Evolutionary conservation across 2,329 filamentous ascomycete species (phyloP).

Genomic region (Aspergillus tanneri): DNA sequence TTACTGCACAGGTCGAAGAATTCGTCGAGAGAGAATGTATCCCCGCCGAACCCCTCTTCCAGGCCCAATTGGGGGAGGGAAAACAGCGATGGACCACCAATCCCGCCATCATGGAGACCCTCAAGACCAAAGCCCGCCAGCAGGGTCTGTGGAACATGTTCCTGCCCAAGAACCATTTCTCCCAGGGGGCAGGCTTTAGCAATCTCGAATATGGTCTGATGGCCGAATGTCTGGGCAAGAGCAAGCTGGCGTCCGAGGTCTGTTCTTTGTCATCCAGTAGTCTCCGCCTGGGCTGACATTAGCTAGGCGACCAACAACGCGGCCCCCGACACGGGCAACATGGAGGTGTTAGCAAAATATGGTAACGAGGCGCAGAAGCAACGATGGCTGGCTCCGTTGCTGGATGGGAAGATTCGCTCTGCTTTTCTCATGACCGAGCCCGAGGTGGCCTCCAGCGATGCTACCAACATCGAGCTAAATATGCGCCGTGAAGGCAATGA

Average conservation of each 20-base stretch:
- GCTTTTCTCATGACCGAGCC: slow-evolving; percentile 96
- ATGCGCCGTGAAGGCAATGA: slow-evolving; percentile 82
- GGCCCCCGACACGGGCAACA: slow-evolving; percentile 90
- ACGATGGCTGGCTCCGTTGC: slow-evolving; percentile 75
- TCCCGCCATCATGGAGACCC: slow-evolving; percentile 78
- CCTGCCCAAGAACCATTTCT: slow-evolving; percentile 90
- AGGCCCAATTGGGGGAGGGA: slow-evolving; percentile 75
- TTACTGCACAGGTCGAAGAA: slow-evolving; percentile 69
- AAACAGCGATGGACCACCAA: slow-evolving; percentile 75
- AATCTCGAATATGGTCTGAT: slow-evolving; percentile 98
- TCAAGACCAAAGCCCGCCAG: slow-evolving; percentile 79
- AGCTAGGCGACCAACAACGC: slow-evolving; percentile 75
- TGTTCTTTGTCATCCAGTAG: slow-evolving; percentile 1
- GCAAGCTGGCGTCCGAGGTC: slow-evolving; percentile 71
- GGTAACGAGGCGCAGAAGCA: slow-evolving; percentile 82
- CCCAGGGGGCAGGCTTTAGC: slow-evolving; percentile 87
- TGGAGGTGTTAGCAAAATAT: slow-evolving; percentile 93
- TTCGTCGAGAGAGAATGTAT: slow-evolving; percentile 97
- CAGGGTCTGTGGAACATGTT: slow-evolving; percentile 99
- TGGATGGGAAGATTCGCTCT: slow-evolving; percentile 81
- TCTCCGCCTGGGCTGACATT: neutral
- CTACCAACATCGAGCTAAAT: slow-evolving; percentile 83
- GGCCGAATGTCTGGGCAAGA: slow-evolving; percentile 93
- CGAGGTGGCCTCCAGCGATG: slow-evolving; percentile 82
- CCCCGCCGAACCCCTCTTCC: slow-evolving; percentile 76